These are phyloP conservation scores for Luzula sylvatica DNA, from an alignment of 176 grass and related monocot genomes.

Conservation along the genomic window DNA sequence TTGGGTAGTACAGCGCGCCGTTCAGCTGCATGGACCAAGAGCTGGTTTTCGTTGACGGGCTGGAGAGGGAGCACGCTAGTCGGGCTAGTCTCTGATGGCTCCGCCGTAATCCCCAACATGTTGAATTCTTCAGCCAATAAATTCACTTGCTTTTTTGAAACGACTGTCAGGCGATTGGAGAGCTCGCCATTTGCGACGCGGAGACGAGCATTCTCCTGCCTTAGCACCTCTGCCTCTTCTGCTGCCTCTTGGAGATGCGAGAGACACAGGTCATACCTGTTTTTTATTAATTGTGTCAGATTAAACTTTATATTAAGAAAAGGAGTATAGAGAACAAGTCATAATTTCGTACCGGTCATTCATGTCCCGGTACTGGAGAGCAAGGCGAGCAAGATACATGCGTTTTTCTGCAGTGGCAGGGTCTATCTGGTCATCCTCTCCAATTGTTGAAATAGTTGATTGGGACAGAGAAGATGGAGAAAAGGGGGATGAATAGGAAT, in stretches of 20 bases:
- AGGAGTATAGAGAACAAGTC: no score
- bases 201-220: slow-evolving; percentile 59
- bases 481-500: slow-evolving; percentile 48
- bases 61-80: slow-evolving; percentile 19
- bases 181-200: slow-evolving; percentile 69
- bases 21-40: slow-evolving; percentile 22
- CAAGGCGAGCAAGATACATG: slow-evolving; percentile 64
- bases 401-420: slow-evolving; percentile 35
- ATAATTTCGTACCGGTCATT: slow-evolving; percentile 34
- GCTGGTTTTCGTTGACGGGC: slow-evolving; percentile 16
- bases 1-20: slow-evolving; percentile 47
- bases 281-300: background rate
- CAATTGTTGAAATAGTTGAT: slow-evolving; percentile 46
- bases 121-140: slow-evolving; percentile 47
- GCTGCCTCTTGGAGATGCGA: slow-evolving; percentile 61
- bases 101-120: slow-evolving; percentile 25
- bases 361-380: slow-evolving; percentile 81
- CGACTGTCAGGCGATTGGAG: slow-evolving; percentile 29
- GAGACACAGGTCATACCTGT: slow-evolving; percentile 59
- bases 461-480: slow-evolving; percentile 58
- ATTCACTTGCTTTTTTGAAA: slow-evolving; percentile 29
- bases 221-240: slow-evolving; percentile 52
- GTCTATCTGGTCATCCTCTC: slow-evolving; percentile 18
- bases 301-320: no score
- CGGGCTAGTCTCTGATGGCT: slow-evolving; percentile 27